Evolutionary conservation across 371 early-diverging fungal species (phyloP).

Genomic region (Actinomortierella ambigua): DNA sequence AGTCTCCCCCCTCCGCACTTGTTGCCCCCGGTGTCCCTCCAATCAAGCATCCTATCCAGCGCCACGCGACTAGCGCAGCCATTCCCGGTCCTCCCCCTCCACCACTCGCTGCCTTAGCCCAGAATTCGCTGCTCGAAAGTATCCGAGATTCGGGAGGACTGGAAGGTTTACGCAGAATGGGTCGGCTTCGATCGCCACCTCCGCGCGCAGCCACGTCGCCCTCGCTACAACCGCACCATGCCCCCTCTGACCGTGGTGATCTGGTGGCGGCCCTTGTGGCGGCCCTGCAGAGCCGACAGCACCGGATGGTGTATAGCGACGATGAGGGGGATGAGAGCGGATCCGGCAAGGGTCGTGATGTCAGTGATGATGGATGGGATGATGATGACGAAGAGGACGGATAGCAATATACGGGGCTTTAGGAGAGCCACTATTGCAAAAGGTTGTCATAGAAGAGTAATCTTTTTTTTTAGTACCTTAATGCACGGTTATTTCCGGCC

Average conservation of each 20-base stretch:
- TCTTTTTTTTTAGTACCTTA: no score
- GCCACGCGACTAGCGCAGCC: no score
- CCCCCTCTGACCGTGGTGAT: constrained; percentile 26
- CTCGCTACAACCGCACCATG: constrained; percentile 4
- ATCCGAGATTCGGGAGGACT: constrained; percentile 42
- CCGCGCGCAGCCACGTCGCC: constrained; percentile 9
- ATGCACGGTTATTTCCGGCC: no score
- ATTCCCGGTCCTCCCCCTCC: no score
- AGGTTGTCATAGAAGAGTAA: no score
- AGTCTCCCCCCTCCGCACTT: no score
- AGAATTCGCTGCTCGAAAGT: constrained; percentile 28
- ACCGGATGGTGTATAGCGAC: constrained; percentile 37
- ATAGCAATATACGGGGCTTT: no score
- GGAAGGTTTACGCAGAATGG: constrained; percentile 41
- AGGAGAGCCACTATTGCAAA: no score
- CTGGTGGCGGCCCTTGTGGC: constrained; percentile 38
- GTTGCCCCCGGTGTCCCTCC: no score
- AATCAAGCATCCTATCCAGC: no score
- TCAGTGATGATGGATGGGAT: constrained; percentile 39
- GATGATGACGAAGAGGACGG: constrained; percentile 10
- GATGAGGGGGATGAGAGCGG: constrained; percentile 19
- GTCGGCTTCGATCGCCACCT: constrained; percentile 33
- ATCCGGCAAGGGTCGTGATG: neutral
- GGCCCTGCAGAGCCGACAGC: constrained; percentile 34
- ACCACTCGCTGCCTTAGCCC: constrained; percentile 8